Base-by-base conservation (phyloP, 805 yeast species). In the Spencermartinsiella europaea region DNA sequence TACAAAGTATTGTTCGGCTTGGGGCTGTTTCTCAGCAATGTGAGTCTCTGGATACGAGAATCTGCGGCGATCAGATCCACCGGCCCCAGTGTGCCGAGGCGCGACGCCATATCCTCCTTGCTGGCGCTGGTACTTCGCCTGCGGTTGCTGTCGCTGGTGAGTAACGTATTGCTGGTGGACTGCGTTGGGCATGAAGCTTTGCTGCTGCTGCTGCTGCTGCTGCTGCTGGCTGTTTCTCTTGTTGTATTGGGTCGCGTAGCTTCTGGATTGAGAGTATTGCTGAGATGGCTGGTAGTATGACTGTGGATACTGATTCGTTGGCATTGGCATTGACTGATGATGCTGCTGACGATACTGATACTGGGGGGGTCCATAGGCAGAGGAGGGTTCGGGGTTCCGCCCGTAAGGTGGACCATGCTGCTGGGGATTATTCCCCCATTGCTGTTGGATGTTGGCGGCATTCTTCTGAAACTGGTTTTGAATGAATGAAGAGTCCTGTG, bases 171-270 rank as follows among this genome's bases (percentile, higher is more conserved):
- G 43, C n/a, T 38, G 40, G n/a, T 20, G 40, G 21, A 37, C 31
- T 7, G 31, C 31, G 12, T 25, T 25, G 10, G 31, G 31, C 31
- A 34, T 34, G 37, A 34, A n/a, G 36, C 38, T 44, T 10, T 40
- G 47, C 5, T 15, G 14, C 17, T 12, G 44, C 45, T 44, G 44
- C 22, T 40, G 47, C 5, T 15, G 14, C 17, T 12, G 44, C 27
- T 34, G 40, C 17, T 44, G 36, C 12, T 39, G 45, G 31, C 12
- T 21, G 14, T 44, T 5, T 21, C 22, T 44, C 5, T 27, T n/a
- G 5, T 28, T 12, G 31, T 25, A 25, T 12, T 7, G 10, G 12
- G 31, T 7, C 10, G 31, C 31, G 12, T 25, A 25, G 31, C 31
- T 25, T 25, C 31, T 25, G 10, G 31, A 25, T 12, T 25, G 31